Evolutionary conservation across 2,329 filamentous ascomycete species (phyloP).

Genomic region (Diaporthe sp.): DNA sequence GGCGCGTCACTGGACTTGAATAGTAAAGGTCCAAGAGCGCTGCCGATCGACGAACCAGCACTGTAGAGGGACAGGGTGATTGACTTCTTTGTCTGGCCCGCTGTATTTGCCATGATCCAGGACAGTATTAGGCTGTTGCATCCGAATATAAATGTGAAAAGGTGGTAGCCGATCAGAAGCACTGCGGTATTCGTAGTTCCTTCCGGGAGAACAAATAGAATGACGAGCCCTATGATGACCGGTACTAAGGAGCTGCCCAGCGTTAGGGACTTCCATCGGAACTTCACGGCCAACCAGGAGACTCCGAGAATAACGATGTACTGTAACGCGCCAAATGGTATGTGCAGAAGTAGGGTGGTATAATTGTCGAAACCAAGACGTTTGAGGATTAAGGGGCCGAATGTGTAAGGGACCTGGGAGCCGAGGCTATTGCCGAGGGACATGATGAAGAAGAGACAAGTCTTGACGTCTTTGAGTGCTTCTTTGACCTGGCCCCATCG

Average conservation of each 20-base stretch:
- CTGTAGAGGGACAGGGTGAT: constrained; percentile 75
- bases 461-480: constrained; percentile 62
- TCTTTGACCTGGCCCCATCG: constrained; percentile 75
- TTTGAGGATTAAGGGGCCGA: constrained; percentile 73
- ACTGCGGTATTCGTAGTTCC: constrained; percentile 56
- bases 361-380: constrained; percentile 73
- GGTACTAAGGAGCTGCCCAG: constrained; percentile 68
- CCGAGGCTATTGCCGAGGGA: constrained; percentile 75
- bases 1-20: constrained; percentile 72
- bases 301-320: constrained; percentile 69
- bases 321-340: constrained; percentile 76
- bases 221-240: constrained; percentile 70
- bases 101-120: constrained; percentile 79
- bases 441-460: constrained; percentile 72
- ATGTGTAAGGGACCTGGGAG: constrained; percentile 73
- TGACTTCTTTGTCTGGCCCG: constrained; percentile 76
- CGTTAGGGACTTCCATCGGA: constrained; percentile 69
- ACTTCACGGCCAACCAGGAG: constrained; percentile 70
- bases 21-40: constrained; percentile 76
- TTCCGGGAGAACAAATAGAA: constrained; percentile 68
- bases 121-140: constrained; percentile 75
- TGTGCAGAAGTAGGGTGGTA: constrained; percentile 72
- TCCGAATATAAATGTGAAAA: constrained; percentile 76
- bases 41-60: constrained; percentile 72
- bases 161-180: constrained; percentile 73